Evolutionary conservation across 176 grass and related monocot species (phyloP), one percentile per base, ranked within the genome.

Genomic region (Carex parvula): DNA sequence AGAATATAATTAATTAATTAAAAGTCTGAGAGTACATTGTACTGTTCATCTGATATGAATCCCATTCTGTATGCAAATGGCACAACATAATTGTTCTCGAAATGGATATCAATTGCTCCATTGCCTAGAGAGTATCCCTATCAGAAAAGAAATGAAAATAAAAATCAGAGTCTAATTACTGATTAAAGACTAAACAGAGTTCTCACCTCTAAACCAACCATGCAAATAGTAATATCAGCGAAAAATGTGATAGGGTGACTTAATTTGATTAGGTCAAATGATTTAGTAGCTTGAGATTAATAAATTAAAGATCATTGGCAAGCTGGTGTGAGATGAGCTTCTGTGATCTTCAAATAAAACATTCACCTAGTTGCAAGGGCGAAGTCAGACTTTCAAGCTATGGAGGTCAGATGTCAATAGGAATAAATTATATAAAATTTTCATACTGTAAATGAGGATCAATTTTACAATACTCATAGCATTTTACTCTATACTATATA

Each of bases 111-210:
- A 37, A 86, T 48, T 58, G 83, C 92, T 5, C 87, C 79, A 83
- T 94, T 94, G n/a, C 87, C 90, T 57, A 94, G 48, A 22, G 89
- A 94, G 82, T 94, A 94, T 0, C 92, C 92, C 89, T 94, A 3
- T 70, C 79, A 60, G 26, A 22, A 66, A 26, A 26, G 26, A 26
- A 7, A 83, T 3, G 15, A 5, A 66, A 54, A 37, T 52, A n/a
- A 50, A 33, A 2, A 58, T 33, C 24, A 42, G 1, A 54, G 8
- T 18, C 18, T 33, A 70, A 12, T 50, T 16, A 7, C 8, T 11
- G 24, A 4, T 62, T 42, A 42, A 79, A 46, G 3, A 26, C 4
- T 64, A 32, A 79, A 50, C 0, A 9, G 1, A 14, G 3, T 7
- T 50, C 46, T 50, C 46, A 50, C 46, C 10, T 50, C 46, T 50